Evolutionary conservation across 192 early-diverging fungal species (phyloP).

Genomic region (Rhizoclosmatium sp.): DNA sequence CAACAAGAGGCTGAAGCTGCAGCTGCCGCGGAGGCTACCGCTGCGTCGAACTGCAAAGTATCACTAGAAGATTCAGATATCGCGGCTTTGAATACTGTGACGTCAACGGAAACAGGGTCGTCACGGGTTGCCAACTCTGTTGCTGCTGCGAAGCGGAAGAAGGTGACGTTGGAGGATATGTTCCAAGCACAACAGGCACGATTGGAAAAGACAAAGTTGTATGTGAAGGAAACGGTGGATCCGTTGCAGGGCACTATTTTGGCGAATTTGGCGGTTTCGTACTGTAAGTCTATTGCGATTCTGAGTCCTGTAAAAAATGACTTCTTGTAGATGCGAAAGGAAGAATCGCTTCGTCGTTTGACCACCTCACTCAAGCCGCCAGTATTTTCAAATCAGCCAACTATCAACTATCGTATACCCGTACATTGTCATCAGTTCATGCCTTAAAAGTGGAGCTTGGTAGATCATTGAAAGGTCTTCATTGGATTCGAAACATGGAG

Average conservation of each 20-base stretch:
- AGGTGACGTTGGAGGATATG: background rate
- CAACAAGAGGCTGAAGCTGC: background rate
- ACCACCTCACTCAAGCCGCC: slow-evolving; percentile 39
- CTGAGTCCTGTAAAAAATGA: slow-evolving; percentile 18
- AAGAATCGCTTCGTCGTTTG: slow-evolving; percentile 41
- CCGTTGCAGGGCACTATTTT: slow-evolving; percentile 18
- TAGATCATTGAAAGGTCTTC: slow-evolving; percentile 38
- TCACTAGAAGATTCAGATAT: background rate
- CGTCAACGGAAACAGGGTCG: slow-evolving; percentile 26
- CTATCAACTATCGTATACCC: slow-evolving; percentile 26
- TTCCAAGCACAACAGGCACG: slow-evolving; percentile 7
- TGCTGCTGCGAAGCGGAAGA: background rate
- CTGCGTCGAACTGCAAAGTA: background rate
- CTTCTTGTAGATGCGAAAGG: slow-evolving; percentile 43
- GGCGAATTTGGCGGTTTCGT: slow-evolving; percentile 24
- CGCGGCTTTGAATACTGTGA: background rate
- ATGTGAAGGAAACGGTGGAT: background rate
- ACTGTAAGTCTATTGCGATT: slow-evolving; percentile 4
- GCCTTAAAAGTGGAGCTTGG: slow-evolving; percentile 47
- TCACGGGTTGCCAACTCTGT: slow-evolving; percentile 21
- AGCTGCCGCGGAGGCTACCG: background rate
- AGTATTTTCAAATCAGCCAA: slow-evolving; percentile 41
- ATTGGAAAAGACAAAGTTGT: background rate
- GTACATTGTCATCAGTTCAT: slow-evolving; percentile 36
- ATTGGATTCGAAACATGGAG: slow-evolving; percentile 57